These are phyloP conservation scores for Colletotrichum truncatum DNA, from an alignment of 2,329 filamentous ascomycete genomes.

Conservation along the genomic window DNA sequence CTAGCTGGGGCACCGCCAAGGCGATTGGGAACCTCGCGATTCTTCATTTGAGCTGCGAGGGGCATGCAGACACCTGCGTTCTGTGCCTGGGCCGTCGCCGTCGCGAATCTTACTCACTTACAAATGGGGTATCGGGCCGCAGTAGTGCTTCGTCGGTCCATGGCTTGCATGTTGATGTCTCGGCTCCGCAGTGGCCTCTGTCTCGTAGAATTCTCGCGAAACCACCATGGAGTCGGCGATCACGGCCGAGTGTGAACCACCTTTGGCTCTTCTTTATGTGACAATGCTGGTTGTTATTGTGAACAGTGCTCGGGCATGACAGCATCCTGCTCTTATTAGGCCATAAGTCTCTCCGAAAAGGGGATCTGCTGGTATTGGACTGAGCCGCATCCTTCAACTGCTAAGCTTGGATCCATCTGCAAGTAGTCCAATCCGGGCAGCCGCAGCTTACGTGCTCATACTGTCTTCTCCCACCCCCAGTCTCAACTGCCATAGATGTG, in stretches of 20 bases:
- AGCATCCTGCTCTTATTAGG: too few species aligned
- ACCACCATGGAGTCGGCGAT: background rate
- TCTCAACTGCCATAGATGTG: background rate
- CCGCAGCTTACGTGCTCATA: background rate
- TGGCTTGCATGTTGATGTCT: background rate
- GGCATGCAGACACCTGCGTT: constrained; percentile 7
- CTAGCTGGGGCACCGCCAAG: constrained; percentile 12
- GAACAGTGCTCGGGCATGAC: too few species aligned
- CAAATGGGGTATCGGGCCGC: background rate
- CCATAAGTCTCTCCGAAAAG: background rate
- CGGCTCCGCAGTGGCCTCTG: background rate
- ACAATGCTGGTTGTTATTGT: too few species aligned
- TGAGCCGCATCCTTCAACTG: background rate
- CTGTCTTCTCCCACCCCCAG: background rate
- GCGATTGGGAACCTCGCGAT: background rate
- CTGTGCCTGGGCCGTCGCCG: background rate
- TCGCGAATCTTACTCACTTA: background rate
- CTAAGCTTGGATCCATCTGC: background rate
- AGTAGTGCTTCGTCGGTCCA: background rate
- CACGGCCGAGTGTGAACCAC: background rate
- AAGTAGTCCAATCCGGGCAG: background rate
- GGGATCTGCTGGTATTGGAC: background rate
- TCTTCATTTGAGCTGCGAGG: background rate
- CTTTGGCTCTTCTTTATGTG: background rate
- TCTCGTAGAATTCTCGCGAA: background rate